Evolutionary conservation across 1,284 basidiomycete species (phyloP).

Genomic region (Lentinula novae-zelandiae): DNA sequence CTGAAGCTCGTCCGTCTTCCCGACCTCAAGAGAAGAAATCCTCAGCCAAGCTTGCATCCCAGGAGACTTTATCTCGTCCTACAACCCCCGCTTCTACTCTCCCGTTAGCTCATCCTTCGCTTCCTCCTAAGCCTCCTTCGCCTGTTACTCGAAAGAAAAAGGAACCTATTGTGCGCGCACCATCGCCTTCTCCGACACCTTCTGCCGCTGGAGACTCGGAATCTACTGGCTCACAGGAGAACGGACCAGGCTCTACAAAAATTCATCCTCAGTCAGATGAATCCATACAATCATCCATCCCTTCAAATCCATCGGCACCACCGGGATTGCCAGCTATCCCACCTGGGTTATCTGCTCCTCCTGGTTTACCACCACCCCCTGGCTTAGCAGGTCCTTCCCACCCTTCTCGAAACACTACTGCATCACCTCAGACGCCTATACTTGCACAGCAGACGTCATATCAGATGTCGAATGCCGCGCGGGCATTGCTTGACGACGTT

Average conservation of each 20-base stretch:
- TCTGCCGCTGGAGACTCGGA: slow-evolving; percentile 37
- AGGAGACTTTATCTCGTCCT: slow-evolving; percentile 62
- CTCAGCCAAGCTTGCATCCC: slow-evolving; percentile 42
- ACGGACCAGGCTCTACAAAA: slow-evolving; percentile 40
- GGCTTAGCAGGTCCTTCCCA: slow-evolving; percentile 52
- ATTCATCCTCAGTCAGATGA: slow-evolving; percentile 39
- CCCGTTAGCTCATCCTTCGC: slow-evolving; percentile 25
- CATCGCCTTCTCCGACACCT: slow-evolving; percentile 44
- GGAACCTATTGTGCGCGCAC: slow-evolving; percentile 22
- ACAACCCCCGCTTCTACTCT: slow-evolving; percentile 43
- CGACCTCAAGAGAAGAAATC: slow-evolving; percentile 27
- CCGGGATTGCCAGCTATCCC: slow-evolving; percentile 40
- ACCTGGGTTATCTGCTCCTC: slow-evolving; percentile 48
- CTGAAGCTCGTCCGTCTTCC: slow-evolving; percentile 34
- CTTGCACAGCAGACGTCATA: slow-evolving; percentile 65
- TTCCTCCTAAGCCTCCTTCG: slow-evolving; percentile 43
- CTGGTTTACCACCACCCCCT: slow-evolving; percentile 64
- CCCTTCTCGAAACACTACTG: slow-evolving; percentile 44
- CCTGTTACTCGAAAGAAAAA: slow-evolving; percentile 34
- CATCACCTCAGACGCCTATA: slow-evolving; percentile 52
- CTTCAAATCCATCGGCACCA: slow-evolving; percentile 19
- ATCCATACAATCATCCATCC: slow-evolving; percentile 36
- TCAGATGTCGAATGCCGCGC: slow-evolving; percentile 83
- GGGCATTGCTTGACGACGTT: slow-evolving; percentile 82
- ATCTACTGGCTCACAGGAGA: slow-evolving; percentile 31